These are phyloP conservation scores for Iberis pinnata DNA, from an alignment of 345 rosid genomes.

Conservation along the genomic window DNA sequence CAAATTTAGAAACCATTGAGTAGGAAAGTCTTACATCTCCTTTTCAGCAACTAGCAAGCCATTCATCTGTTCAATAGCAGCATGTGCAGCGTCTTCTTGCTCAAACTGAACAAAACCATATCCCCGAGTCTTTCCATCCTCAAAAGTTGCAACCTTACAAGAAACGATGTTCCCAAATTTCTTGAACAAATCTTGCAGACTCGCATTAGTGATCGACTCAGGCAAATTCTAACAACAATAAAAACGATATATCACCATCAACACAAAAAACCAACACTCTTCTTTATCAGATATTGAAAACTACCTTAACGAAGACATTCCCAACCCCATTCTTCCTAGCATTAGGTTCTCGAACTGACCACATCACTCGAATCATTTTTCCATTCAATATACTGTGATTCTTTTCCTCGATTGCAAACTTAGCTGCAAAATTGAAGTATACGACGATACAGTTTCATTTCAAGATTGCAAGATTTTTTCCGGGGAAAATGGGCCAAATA, in stretches of 20 bases:
- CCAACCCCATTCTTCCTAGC: conserved; percentile 64
- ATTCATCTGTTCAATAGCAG: conserved; percentile 57
- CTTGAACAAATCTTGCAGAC: conserved; percentile 47
- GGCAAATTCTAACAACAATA: conserved; percentile 43
- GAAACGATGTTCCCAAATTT: conserved; percentile 54
- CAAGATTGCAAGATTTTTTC: background rate
- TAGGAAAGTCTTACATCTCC: conserved; percentile 42
- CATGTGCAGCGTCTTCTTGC: conserved; percentile 44
- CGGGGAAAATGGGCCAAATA: background rate
- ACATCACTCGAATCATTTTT: conserved; percentile 55
- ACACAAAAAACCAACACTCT: background rate
- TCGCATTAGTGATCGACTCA: conserved; percentile 40
- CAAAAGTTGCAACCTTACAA: conserved; percentile 52
- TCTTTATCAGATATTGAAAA: background rate
- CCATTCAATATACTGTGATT: conserved; percentile 54
- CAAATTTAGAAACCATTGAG: too few species aligned
- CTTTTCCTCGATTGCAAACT: conserved; percentile 50
- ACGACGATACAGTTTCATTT: background rate
- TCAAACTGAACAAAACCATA: conserved; percentile 70
- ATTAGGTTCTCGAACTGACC: conserved; percentile 67
- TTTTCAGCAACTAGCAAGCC: conserved; percentile 40
- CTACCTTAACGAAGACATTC: conserved; percentile 71
- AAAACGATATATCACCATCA: background rate
- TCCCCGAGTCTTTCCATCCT: conserved; percentile 65
- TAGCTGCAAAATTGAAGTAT: conserved; percentile 38